Percentiles rank a stretch among this genome's conserved stretches.
Evolutionary conservation across 768 basidiomycete genomes (phyloP).

Genomic region (Multifurca ochricompacta): DNA sequence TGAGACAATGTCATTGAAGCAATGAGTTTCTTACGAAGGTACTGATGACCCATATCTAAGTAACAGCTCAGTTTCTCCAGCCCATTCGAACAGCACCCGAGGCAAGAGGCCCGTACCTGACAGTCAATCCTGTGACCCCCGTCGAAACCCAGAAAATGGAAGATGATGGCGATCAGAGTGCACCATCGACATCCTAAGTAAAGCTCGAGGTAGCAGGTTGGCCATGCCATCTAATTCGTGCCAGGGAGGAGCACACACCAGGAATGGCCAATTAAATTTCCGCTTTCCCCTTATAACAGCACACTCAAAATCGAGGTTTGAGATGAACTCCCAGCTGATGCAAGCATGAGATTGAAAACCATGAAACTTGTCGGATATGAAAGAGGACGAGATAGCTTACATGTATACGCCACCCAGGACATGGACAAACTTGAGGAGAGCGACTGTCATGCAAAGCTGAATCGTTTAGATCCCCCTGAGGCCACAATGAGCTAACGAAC

Average conservation of each 20-base stretch:
- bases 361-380: background rate
- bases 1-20: background rate
- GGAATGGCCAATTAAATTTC: slow-evolving; percentile 12
- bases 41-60: slow-evolving; percentile 4
- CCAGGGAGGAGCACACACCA: background rate
- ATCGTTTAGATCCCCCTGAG: background rate
- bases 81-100: background rate
- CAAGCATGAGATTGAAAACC: background rate
- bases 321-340: slow-evolving; percentile 13
- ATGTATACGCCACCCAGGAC: slow-evolving; percentile 14
- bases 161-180: background rate
- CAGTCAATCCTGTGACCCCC: background rate
- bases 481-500: background rate
- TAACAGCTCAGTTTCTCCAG: background rate
- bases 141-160: background rate
- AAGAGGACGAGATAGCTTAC: background rate
- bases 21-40: slow-evolving; percentile 4
- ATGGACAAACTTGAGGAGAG: slow-evolving; percentile 4
- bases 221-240: background rate
- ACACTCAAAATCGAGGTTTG: slow-evolving; percentile 8
- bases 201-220: background rate
- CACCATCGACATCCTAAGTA: slow-evolving; percentile 14
- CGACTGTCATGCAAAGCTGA: background rate
- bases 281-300: slow-evolving; percentile 5
- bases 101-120: background rate